A percentile compares a stretch with the other conserved stretches of the same genome.
Conservation (phyloP, 495 filamentous ascomycete species). For the Penicillium antarcticum region DNA sequence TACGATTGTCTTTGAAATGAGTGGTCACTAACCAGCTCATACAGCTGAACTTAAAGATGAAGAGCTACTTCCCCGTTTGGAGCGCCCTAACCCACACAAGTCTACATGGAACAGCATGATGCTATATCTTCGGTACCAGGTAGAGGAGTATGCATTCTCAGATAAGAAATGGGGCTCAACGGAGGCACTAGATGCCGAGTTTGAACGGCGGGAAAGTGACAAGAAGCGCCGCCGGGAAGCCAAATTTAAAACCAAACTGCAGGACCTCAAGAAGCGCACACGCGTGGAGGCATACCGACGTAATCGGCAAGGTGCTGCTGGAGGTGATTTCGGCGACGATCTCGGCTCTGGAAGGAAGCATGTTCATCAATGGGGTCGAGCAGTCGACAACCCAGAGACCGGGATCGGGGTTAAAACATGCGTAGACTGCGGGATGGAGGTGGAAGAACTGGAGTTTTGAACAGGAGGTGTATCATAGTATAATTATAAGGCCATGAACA, state of each 20-base stretch:
- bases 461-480: constrained; percentile 1
- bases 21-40: not conserved
- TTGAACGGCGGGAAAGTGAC: constrained; percentile 71
- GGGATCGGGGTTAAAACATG: constrained; percentile 83
- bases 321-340: constrained; percentile 71
- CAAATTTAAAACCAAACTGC: constrained; percentile 84
- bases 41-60: constrained; percentile 79
- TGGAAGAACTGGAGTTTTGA: constrained; percentile 90
- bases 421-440: constrained; percentile 89
- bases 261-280: constrained; percentile 90
- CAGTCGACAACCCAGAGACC: constrained; percentile 71
- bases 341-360: constrained; percentile 67
- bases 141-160: constrained; percentile 86
- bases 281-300: constrained; percentile 85
- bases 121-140: constrained; percentile 89
- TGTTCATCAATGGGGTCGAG: constrained; percentile 87
- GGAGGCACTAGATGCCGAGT: constrained; percentile 86
- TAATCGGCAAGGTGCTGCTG: constrained; percentile 51
- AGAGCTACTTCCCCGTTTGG: constrained; percentile 81
- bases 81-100: constrained; percentile 91
- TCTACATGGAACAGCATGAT: constrained; percentile 98
- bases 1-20: not conserved
- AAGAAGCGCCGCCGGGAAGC: constrained; percentile 87
- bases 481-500: constrained; percentile 10
- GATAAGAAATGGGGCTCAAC: constrained; percentile 81